These are phyloP conservation scores for Saposhnikovia divaricata DNA, from an alignment of 129 eudicot genomes.

Conservation along the genomic window DNA sequence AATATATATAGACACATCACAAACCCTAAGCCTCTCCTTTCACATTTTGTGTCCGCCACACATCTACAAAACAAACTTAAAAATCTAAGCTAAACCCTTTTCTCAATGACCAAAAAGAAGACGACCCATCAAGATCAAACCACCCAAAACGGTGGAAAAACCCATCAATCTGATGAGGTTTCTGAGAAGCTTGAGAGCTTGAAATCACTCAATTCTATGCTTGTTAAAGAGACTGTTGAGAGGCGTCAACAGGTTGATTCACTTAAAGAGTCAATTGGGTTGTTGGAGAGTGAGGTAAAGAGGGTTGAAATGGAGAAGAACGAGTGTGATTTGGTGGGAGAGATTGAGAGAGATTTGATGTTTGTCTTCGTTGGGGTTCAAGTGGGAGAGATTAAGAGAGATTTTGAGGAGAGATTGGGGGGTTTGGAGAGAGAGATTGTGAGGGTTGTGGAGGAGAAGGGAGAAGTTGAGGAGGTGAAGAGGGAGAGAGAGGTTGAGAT, in stretches of 20 bases:
- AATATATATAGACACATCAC: constrained; percentile 4
- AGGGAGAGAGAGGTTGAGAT: constrained; percentile 32
- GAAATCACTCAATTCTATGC: constrained; percentile 54
- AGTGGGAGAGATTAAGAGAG: constrained; percentile 16
- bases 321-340: constrained; percentile 27
- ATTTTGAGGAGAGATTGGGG: constrained; percentile 16
- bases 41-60: constrained; percentile 1
- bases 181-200: constrained; percentile 50
- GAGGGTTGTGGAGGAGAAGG: constrained; percentile 25
- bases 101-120: constrained; percentile 83
- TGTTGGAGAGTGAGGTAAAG: constrained; percentile 48
- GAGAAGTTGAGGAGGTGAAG: constrained; percentile 30
- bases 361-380: constrained; percentile 13
- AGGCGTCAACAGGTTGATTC: constrained; percentile 69
- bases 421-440: constrained; percentile 33
- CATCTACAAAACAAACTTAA: background rate
- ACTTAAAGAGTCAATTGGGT: constrained; percentile 23
- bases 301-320: constrained; percentile 38
- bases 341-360: constrained; percentile 37
- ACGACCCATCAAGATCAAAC: constrained; percentile 19
- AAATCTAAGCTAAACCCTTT: constrained; percentile 12
- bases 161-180: constrained; percentile 17
- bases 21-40: constrained; percentile 30
- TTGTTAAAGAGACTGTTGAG: constrained; percentile 63
- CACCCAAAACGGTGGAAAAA: constrained; percentile 16